phyloP scores from a whole-genome alignment of 345 rosid genomes.

The Hevea brasiliensis region DNA sequence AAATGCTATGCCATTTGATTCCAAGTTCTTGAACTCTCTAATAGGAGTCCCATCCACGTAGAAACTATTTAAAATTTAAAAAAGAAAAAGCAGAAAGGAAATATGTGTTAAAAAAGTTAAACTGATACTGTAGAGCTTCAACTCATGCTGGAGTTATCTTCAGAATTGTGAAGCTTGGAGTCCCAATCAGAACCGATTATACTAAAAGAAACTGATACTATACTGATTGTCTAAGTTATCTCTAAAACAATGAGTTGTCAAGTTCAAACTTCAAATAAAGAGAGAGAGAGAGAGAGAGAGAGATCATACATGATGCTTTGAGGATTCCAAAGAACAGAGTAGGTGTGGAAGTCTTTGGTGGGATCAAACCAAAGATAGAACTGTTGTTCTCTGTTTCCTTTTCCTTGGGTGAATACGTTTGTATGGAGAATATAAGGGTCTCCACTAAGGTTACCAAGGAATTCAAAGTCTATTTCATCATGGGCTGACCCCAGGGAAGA shows the following conservation, averaged over 20 bases:
- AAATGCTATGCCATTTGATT: background rate
- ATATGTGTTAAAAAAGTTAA: background rate
- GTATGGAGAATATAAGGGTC: constrained; percentile 18
- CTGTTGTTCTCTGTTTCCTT: constrained; percentile 12
- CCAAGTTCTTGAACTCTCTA: constrained; percentile 13
- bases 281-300: background rate
- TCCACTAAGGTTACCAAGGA: constrained; percentile 16
- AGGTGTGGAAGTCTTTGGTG: constrained; percentile 15
- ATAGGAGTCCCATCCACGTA: constrained; percentile 14
- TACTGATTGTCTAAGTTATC: too few relatives aligned
- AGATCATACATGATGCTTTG: background rate
- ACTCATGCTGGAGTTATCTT: too few relatives aligned
- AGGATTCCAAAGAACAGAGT: constrained; percentile 13
- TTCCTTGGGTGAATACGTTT: constrained; percentile 8
- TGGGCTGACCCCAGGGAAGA: constrained; percentile 7
- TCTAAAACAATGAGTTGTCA: too few relatives aligned
- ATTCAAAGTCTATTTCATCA: constrained; percentile 21
- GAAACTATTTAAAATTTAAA: background rate
- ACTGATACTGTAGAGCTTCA: too few relatives aligned
- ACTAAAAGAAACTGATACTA: too few relatives aligned
- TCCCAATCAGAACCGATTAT: too few relatives aligned
- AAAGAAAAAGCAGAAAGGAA: background rate
- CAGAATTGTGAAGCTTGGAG: too few relatives aligned
- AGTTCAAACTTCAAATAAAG: too few relatives aligned
- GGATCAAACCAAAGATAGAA: constrained; percentile 24